Conservation (phyloP, 352 stramenopile species). For the Phytophthora rubi region DNA sequence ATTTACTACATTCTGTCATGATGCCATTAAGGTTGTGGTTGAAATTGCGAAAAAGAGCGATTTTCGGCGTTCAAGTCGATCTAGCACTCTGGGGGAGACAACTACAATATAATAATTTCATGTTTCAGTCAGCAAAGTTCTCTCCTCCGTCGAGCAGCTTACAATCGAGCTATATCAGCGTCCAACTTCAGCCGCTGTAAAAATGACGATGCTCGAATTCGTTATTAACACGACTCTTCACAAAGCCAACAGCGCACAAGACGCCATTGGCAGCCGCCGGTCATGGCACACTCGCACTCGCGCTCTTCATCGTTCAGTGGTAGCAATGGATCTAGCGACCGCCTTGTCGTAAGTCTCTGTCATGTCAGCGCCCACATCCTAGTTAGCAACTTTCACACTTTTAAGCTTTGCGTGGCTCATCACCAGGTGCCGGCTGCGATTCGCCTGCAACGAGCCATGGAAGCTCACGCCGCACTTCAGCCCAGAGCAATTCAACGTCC, state of each 20-base stretch:
- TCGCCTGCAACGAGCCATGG: constrained; percentile 44
- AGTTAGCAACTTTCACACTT: background rate
- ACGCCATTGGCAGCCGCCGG: background rate
- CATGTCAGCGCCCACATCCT: background rate
- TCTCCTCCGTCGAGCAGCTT: background rate
- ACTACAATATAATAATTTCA: too few species aligned
- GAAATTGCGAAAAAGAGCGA: too few species aligned
- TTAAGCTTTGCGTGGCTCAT: background rate
- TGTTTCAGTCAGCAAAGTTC: too few species aligned
- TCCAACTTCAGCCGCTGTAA: background rate
- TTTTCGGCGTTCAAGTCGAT: too few species aligned
- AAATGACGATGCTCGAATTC: background rate
- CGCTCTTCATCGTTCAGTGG: constrained; percentile 24
- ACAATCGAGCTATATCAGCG: background rate
- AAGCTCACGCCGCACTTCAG: constrained; percentile 36
- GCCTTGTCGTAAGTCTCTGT: constrained; percentile 9
- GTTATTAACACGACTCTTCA: constrained; percentile 8
- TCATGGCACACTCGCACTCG: constrained; percentile 20
- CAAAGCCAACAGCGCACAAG: background rate
- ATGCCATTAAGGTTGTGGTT: background rate
- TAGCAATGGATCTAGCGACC: constrained; percentile 11
- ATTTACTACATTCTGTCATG: background rate
- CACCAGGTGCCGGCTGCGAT: constrained; percentile 27
- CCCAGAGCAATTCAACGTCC: constrained; percentile 1
- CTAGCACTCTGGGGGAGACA: too few species aligned